A percentile compares a stretch with the other conserved stretches of the same genome.
Evolutionary conservation across 257 asterid genomes (phyloP).

Genomic region (Penstemon eatonii): DNA sequence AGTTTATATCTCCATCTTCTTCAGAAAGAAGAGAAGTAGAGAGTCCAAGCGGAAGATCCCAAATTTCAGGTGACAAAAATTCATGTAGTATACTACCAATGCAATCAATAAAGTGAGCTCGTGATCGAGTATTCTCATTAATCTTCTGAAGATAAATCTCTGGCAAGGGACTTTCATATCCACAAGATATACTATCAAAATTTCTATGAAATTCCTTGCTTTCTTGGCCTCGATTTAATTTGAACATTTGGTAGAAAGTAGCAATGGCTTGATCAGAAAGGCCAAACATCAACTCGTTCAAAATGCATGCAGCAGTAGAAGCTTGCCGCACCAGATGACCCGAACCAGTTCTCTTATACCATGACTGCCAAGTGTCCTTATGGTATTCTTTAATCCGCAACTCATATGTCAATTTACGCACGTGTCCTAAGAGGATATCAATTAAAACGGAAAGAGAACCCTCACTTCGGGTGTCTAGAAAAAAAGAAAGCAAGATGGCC

Average conservation of each 20-base stretch:
- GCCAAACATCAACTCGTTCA: conserved; percentile 89
- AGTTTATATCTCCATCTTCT: conserved; percentile 55
- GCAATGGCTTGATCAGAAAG: conserved; percentile 65
- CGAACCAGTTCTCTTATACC: conserved; percentile 73
- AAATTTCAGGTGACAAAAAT: conserved; percentile 86
- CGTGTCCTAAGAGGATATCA: conserved; percentile 77
- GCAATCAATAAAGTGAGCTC: conserved; percentile 63
- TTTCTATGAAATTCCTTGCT: conserved; percentile 30
- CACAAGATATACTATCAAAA: conserved; percentile 28
- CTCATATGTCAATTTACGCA: conserved; percentile 68
- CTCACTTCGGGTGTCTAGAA: conserved; percentile 57
- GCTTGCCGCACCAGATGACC: conserved; percentile 91
- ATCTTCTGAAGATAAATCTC: conserved; percentile 42
- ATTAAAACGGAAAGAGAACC: conserved; percentile 66
- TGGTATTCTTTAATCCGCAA: conserved; percentile 62
- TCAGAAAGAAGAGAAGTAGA: conserved; percentile 43
- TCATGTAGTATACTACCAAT: conserved; percentile 84
- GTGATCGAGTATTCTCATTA: conserved; percentile 38
- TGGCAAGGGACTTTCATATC: conserved; percentile 33
- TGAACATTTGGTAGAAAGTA: conserved; percentile 48
- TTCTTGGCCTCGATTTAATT: conserved; percentile 32
- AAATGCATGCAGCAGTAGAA: conserved; percentile 77
- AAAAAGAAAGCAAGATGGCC: conserved; percentile 29
- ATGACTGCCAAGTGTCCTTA: conserved; percentile 80
- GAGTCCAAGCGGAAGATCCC: conserved; percentile 81